phyloP scores from a whole-genome alignment of 768 basidiomycete genomes.

The Rhizopogon sp. region DNA sequence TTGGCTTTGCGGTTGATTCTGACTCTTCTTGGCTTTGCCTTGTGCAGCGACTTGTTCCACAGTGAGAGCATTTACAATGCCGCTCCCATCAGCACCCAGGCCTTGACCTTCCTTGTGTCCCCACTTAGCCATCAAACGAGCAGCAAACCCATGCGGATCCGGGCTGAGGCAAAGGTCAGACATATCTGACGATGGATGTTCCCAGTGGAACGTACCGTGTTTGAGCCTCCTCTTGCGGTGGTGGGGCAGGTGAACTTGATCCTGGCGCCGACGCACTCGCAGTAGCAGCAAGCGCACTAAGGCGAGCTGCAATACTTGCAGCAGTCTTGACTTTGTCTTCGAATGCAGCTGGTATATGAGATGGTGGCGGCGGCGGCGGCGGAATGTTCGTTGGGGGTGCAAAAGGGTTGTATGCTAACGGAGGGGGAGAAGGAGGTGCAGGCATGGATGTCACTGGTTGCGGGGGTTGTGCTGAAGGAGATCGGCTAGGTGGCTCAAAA shows the following conservation, averaged over 20 bases:
- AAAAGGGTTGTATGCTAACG: slow-evolving; percentile 66
- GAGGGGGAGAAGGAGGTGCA: slow-evolving; percentile 42
- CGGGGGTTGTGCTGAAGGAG: slow-evolving; percentile 16
- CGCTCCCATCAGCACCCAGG: slow-evolving; percentile 75
- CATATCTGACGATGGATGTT: neutral
- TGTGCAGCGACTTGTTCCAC: slow-evolving; percentile 59
- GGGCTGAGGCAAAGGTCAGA: slow-evolving; percentile 27
- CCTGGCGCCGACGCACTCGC: slow-evolving; percentile 20
- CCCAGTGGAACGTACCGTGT: neutral
- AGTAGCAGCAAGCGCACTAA: slow-evolving; percentile 49
- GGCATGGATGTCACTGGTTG: slow-evolving; percentile 9
- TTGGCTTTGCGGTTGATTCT: slow-evolving; percentile 30
- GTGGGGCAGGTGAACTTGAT: slow-evolving; percentile 19
- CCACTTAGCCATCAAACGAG: slow-evolving; percentile 92
- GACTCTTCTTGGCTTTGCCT: slow-evolving; percentile 31
- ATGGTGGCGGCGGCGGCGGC: slow-evolving; percentile 45
- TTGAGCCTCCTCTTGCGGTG: slow-evolving; percentile 27
- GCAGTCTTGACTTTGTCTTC: slow-evolving; percentile 74
- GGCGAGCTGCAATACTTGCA: slow-evolving; percentile 75
- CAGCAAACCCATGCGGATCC: slow-evolving; percentile 74
- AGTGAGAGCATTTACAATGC: slow-evolving; percentile 84
- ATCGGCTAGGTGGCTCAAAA: slow-evolving; percentile 19
- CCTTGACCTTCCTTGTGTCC: slow-evolving; percentile 94
- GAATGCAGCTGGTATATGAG: slow-evolving; percentile 33
- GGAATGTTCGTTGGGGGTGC: slow-evolving; percentile 57